Base-by-base conservation (phyloP, 768 basidiomycete species). In the Hypholoma fasciculare region DNA sequence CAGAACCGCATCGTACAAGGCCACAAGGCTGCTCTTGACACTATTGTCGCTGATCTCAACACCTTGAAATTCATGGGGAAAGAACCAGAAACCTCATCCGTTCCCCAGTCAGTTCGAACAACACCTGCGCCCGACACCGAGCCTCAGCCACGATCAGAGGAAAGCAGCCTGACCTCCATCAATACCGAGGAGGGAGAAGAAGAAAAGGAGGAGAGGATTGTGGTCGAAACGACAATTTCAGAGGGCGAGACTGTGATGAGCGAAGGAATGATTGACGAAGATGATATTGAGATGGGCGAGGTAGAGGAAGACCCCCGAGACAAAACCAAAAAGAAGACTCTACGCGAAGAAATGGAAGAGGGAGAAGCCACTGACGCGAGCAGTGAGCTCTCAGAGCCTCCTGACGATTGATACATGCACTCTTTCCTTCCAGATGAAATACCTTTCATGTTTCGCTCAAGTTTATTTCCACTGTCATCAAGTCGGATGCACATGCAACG, bases 201-300 rank as follows among this genome's bases (percentile, higher is more conserved):
- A 52, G 67, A 68, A 12, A 55, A 60, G 27, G 55, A 60, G n/a
- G 69, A 59, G 39, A 23, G 20, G 7, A 26, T 20, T 13, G n/a
- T 44, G 34, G 14, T 23, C n/a, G 48, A 43, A 34, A 23, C 30
- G 17, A n/a, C 30, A 14, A 30, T 49, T 3, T 43, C 56, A n/a
- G 56, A 57, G 14, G 48, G 49, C 39, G 47, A 50, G 48, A 57
- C 56, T 14, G 27, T 68, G 57, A 55, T 68, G 69, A 69, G 74
- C 38, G 73, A 80, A 68, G 74, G 65, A 39, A 67, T 69, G 42
- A 71, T 72, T 38, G 75, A 78, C 47, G 77, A 71, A 27, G 82
- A 90, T 62, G 91, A 94, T 61, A 92, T 94, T 61, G 92, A 94
- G 71, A 94, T 94, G 92, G 92, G 92, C n/a, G 92, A 94, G 67